phyloP scores from a whole-genome alignment of 2,329 filamentous ascomycete species.

The Didymellaceae sp. region DNA sequence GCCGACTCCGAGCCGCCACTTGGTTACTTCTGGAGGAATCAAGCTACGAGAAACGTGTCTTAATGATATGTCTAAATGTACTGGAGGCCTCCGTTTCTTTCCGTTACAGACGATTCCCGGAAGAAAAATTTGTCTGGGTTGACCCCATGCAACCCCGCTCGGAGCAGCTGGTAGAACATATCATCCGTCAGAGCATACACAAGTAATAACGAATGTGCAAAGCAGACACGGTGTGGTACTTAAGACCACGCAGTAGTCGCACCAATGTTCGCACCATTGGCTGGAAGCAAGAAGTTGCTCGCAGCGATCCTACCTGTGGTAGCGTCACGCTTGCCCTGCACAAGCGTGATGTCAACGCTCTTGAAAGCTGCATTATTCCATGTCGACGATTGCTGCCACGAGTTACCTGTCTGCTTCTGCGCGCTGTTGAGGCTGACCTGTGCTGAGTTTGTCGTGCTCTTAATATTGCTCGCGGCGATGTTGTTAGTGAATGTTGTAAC shows the following conservation, averaged over 20 bases:
- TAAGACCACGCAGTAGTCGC: slow-evolving; percentile 45
- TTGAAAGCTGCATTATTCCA: slow-evolving; percentile 52
- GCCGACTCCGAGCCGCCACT: too few species aligned
- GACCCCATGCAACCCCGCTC: too few species aligned
- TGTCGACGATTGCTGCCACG: slow-evolving; percentile 49
- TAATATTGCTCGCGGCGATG: slow-evolving; percentile 48
- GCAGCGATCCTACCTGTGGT: slow-evolving; percentile 49
- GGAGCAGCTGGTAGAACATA: too few species aligned
- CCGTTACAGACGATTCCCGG: too few species aligned
- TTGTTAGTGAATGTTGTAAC: slow-evolving; percentile 49
- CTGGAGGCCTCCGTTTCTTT: too few species aligned
- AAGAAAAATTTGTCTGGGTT: too few species aligned
- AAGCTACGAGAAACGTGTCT: too few species aligned
- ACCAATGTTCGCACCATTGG: slow-evolving; percentile 47
- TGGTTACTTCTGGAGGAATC: too few species aligned
- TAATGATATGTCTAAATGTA: too few species aligned
- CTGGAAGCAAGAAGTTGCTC: slow-evolving; percentile 54
- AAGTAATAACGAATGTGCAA: too few species aligned
- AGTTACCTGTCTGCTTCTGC: slow-evolving; percentile 49
- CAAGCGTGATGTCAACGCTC: slow-evolving; percentile 44
- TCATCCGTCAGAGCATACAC: neutral
- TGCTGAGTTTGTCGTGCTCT: slow-evolving; percentile 23
- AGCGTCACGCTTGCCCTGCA: slow-evolving; percentile 49
- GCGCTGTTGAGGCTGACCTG: slow-evolving; percentile 27
- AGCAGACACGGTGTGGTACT: neutral